A percentile compares a stretch with the other conserved stretches of the same genome.
Conservation (phyloP, 2,329 filamentous ascomycete genomes). For the Epichloe bromicola region DNA sequence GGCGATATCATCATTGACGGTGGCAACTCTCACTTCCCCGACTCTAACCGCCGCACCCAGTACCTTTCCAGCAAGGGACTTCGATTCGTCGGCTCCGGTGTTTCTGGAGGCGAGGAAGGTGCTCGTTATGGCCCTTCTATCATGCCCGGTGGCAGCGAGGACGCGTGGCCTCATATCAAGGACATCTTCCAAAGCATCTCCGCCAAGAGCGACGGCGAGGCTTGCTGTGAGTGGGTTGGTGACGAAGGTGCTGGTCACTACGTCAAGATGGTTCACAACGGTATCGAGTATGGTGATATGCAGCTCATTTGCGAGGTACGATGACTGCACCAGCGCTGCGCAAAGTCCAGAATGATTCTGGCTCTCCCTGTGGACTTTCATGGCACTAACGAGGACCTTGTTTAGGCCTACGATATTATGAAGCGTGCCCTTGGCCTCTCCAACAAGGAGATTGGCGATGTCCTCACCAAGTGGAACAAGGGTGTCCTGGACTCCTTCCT, state of each 20-base stretch:
- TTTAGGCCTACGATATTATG: constrained; percentile 96
- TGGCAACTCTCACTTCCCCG: constrained; percentile 96
- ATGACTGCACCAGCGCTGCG: neutral
- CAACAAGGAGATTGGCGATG: constrained; percentile 91
- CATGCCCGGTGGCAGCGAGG: constrained; percentile 98
- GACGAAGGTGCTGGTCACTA: constrained; percentile 99
- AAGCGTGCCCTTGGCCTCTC: constrained; percentile 87
- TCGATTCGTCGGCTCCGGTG: constrained; percentile 91
- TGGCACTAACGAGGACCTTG: neutral
- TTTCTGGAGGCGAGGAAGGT: constrained; percentile 98
- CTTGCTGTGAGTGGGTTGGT: constrained; percentile 99
- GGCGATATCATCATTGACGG: constrained; percentile 99
- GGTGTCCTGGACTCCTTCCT: constrained; percentile 98
- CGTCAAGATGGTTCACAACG: constrained; percentile 99
- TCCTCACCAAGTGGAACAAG: constrained; percentile 94
- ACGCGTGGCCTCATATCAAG: constrained; percentile 96
- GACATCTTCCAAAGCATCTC: constrained; percentile 97
- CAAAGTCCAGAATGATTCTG: neutral
- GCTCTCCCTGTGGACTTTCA: neutral
- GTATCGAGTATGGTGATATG: constrained; percentile 99
- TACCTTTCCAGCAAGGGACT: constrained; percentile 82
- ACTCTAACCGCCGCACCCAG: constrained; percentile 92
- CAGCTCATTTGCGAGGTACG: constrained; percentile 96
- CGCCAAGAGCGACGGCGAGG: constrained; percentile 92
- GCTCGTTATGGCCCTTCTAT: constrained; percentile 92